Base-by-base conservation (phyloP, 23 red algal species). In the Porphyridium purpureum region DNA sequence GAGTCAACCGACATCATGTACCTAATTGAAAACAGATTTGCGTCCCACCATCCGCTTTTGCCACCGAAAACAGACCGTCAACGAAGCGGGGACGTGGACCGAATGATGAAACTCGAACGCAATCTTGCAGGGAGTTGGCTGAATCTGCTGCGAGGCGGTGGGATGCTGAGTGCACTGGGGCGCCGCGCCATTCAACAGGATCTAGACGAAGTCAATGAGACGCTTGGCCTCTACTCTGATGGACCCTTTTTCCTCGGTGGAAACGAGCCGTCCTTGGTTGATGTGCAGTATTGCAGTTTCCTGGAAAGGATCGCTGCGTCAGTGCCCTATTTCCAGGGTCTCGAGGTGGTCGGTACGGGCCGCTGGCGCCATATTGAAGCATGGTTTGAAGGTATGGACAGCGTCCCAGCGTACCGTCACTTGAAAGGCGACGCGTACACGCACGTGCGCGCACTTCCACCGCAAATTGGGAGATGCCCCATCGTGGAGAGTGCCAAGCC, bases 1-100 rank as follows among this genome's bases (percentile, higher is more conserved):
- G 82, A 88, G 72, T 77, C 70, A n/a, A 50, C 79, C 56, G 82
- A 76, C 48, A 88, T 88, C 22, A 88, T 88, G 82, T 88, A n/a
- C n/a, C n/a, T n/a, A n/a, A n/a, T n/a, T n/a, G n/a, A n/a, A n/a
- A n/a, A n/a, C n/a, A n/a, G n/a, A n/a, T n/a, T n/a, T n/a, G n/a
- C n/a, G n/a, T n/a, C n/a, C n/a, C n/a, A n/a, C n/a, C n/a, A n/a
- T n/a, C n/a, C n/a, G n/a, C n/a, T n/a, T n/a, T n/a, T n/a, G n/a
- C n/a, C n/a, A n/a, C n/a, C n/a, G n/a, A n/a, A n/a, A n/a, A n/a
- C n/a, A n/a, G n/a, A n/a, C n/a, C n/a, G n/a, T n/a, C n/a, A n/a
- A n/a, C n/a, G n/a, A n/a, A n/a, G n/a, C n/a, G n/a, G n/a, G n/a
- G n/a, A n/a, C n/a, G n/a, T n/a, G n/a, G n/a, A 73, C 58, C 38